Evolutionary conservation across 495 filamentous ascomycete genomes (phyloP).

Genomic region (Tuber calosporum): DNA sequence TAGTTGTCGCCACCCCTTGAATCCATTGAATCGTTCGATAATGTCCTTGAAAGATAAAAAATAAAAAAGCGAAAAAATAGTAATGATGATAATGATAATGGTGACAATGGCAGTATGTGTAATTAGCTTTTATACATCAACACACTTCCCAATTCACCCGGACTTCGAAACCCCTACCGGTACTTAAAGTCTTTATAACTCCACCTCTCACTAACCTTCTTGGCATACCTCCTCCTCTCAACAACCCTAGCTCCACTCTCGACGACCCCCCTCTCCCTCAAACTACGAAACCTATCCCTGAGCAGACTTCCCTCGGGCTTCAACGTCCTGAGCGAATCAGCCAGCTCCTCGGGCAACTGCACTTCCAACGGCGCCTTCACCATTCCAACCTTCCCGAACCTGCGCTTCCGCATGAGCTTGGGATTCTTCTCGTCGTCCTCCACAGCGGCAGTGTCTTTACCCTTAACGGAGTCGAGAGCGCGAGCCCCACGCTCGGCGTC

Average conservation of each 20-base stretch:
- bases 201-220: constrained; percentile 87
- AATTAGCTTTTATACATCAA: background rate
- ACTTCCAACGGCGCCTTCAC: constrained; percentile 72
- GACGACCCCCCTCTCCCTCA: constrained; percentile 80
- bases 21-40: background rate
- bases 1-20: background rate
- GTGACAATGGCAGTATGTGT: background rate
- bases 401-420: constrained; percentile 60
- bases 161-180: constrained; percentile 23
- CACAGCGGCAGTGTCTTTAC: constrained; percentile 44
- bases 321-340: constrained; percentile 77
- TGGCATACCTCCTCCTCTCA: constrained; percentile 71
- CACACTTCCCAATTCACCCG: background rate
- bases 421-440: constrained; percentile 55
- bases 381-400: constrained; percentile 65
- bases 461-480: constrained; percentile 42
- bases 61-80: too few relatives aligned
- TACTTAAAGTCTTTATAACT: constrained; percentile 88
- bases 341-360: constrained; percentile 85
- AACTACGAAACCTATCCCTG: constrained; percentile 80
- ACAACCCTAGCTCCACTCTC: constrained; percentile 70
- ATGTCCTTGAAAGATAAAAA: background rate
- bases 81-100: too few relatives aligned
- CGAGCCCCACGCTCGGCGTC: constrained; percentile 48
- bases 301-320: constrained; percentile 93